Percentiles rank a stretch among this genome's conserved stretches.
Conservation (phyloP, 164 flowering plant species). For the Annona cherimola region DNA sequence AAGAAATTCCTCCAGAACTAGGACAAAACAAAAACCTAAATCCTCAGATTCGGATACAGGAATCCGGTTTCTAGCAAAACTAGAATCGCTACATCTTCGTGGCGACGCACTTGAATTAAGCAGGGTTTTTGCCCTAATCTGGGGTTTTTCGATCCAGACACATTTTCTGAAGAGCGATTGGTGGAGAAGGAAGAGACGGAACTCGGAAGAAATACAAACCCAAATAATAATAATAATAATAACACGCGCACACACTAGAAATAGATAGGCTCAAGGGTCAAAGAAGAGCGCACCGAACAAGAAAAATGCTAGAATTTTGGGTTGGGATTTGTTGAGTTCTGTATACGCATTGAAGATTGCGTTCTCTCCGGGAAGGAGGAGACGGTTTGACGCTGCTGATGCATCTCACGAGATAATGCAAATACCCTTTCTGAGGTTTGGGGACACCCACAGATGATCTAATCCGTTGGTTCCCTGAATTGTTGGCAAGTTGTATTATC, state of each 20-base stretch:
- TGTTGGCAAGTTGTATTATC: no score
- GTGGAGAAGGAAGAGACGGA: neutral
- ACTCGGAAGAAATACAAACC: neutral
- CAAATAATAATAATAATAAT: neutral
- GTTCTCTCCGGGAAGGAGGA: neutral
- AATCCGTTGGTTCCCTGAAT: no score
- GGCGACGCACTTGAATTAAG: neutral
- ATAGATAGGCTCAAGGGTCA: neutral
- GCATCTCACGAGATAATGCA: neutral
- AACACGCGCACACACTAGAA: no score
- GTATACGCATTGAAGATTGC: neutral
- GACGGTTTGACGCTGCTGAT: neutral
- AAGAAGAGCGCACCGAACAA: neutral
- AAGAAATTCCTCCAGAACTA: neutral
- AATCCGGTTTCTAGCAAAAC: neutral
- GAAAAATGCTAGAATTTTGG: neutral
- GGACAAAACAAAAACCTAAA: neutral
- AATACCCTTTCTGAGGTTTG: no score
- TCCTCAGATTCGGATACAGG: neutral
- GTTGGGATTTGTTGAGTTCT: neutral
- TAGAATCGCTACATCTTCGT: neutral
- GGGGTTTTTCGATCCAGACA: neutral
- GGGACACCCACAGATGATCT: no score
- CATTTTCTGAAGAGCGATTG: neutral
- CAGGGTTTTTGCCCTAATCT: conserved; percentile 5